Evolutionary conservation across 1,139 yeast species (phyloP).

Genomic region (Schizosaccharomyces versatilis): DNA sequence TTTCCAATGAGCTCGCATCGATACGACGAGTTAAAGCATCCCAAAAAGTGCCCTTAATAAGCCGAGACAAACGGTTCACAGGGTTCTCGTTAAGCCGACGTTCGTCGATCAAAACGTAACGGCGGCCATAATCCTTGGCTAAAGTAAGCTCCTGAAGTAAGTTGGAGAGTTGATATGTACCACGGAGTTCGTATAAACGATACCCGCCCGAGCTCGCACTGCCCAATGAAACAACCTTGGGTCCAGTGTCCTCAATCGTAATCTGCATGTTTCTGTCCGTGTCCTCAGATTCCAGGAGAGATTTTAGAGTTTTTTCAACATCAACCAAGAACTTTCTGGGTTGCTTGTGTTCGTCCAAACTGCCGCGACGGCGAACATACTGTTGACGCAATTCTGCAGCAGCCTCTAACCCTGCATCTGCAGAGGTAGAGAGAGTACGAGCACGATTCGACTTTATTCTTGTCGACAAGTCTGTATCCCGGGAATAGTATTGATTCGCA

Average conservation of each 20-base stretch:
- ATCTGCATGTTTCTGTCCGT: conserved; percentile 73
- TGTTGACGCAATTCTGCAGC: not conserved
- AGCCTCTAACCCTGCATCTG: not conserved
- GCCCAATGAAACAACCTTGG: conserved; percentile 66
- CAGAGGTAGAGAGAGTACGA: conserved; percentile 1
- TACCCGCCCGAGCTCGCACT: conserved; percentile 26
- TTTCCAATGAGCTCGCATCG: conserved; percentile 36
- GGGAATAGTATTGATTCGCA: not conserved
- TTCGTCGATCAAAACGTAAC: conserved; percentile 59
- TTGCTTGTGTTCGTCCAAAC: conserved; percentile 1
- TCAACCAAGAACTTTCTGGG: conserved; percentile 45
- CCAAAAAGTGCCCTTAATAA: conserved; percentile 69
- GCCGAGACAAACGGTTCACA: conserved; percentile 49
- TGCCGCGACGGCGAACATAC: conserved; percentile 4
- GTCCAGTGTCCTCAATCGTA: conserved; percentile 80
- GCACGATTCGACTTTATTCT: not conserved
- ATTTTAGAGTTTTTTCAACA: conserved; percentile 49
- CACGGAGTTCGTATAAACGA: conserved; percentile 36
- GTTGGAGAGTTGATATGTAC: conserved; percentile 80
- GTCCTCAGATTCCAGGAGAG: conserved; percentile 56
- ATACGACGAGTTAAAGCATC: conserved; percentile 50
- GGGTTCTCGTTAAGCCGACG: conserved; percentile 74
- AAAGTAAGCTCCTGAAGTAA: conserved; percentile 72
- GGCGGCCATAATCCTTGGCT: conserved; percentile 61
- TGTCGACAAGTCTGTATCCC: conserved; percentile 3